Evolutionary conservation across 345 rosid species (phyloP), one percentile per base, ranked within the genome.

Genomic region (Populus euphratica): DNA sequence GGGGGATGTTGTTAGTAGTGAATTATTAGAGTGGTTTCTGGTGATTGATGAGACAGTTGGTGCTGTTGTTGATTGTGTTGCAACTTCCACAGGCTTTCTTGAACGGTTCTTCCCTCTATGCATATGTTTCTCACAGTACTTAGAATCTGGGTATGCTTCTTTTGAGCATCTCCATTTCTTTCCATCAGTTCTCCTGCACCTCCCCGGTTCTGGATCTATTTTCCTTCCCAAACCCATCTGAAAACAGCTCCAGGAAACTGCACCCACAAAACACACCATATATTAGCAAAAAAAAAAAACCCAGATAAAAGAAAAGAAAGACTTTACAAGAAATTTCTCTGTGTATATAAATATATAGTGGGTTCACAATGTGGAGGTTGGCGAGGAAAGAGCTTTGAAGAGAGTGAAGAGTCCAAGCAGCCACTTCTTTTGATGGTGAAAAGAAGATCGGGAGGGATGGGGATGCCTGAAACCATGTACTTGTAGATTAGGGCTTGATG

Each of bases 101-200:
- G 97, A 90, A 90, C 98, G 96, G 86, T 88, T 93, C 80, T 93
- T 93, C 87, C 98, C 94, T 85, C 98, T 90, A 36, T 93, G 98
- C 97, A 91, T 93, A 86, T 93, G 98, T 66, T 94, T 90, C 81
- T 93, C 98, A 73, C 98, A 93, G 86, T 93, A 91, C 83, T 93
- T 93, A 61, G 98, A 93, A 80, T 93, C 98, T 39, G 90, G 93
- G 76, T 85, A 93, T 54, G 98, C 97, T 81, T 93, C 97, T 83
- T 91, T 93, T 2, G 98, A 89, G 83, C 98, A 93, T 74, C 98
- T 85, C 98, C 98, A 93, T 87, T 93, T 93, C 86, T 93, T 93
- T n/a, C 98, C 98, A 76, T 93, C 98, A 27, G 98, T 91, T 88
- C 98, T 90, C 79, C 93, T 86, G 77, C 98, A 93, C 79, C 98